phyloP scores from a whole-genome alignment of 2,329 filamentous ascomycete genomes.

The Aspergillus piperis region DNA sequence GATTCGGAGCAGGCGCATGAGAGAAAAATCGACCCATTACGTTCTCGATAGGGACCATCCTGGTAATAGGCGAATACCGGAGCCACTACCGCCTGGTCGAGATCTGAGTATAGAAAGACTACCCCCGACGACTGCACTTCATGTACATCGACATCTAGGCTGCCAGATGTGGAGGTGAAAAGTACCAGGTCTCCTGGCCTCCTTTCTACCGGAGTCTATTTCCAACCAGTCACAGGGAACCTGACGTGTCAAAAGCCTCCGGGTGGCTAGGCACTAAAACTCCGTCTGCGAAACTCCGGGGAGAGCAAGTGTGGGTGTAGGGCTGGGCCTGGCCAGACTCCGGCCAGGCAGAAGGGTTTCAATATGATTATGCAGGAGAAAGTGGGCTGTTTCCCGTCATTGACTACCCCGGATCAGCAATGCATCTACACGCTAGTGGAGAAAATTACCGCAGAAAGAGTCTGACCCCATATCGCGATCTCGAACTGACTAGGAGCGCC shows the following conservation, averaged over 20 bases:
- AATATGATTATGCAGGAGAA: background rate
- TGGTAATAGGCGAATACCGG: background rate
- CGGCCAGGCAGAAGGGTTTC: background rate
- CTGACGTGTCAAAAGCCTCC: background rate
- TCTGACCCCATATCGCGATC: background rate
- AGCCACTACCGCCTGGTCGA: background rate
- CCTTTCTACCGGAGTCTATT: background rate
- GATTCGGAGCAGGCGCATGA: no score
- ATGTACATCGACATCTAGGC: background rate
- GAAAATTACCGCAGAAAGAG: background rate
- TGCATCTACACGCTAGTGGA: background rate
- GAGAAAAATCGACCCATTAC: background rate
- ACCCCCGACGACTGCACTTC: background rate
- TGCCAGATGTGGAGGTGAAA: background rate
- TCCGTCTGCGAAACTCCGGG: conserved; percentile 24
- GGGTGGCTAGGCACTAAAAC: conserved; percentile 13
- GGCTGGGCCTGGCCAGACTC: background rate
- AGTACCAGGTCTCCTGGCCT: no score
- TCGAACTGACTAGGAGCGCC: background rate
- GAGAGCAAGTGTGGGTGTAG: background rate
- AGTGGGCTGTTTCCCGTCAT: background rate
- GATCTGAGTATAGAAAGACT: background rate
- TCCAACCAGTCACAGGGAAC: no score
- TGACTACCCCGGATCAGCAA: background rate
- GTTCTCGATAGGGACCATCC: background rate